Evolutionary conservation across 306 rosid genomes (phyloP), one percentile per base, ranked within the genome.

Genomic region (Mimosa bimucronata): DNA sequence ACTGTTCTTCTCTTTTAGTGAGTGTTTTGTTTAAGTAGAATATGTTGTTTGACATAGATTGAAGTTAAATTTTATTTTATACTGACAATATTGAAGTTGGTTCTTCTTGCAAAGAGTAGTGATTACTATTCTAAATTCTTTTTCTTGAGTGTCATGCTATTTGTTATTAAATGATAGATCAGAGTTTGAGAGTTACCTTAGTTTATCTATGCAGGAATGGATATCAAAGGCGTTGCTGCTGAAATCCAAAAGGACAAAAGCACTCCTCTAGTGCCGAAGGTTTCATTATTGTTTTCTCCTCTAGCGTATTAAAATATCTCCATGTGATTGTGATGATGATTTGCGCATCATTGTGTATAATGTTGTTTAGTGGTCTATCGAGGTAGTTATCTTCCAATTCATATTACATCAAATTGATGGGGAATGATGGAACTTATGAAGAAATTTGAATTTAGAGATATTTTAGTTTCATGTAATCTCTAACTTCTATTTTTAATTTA

Each of bases 161-260:
- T 82, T 87, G 81, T 83, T 78, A 80, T 76, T 87, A 73, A 80
- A 94, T 81, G 77, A 68, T 75, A 23, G 84, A 86, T 68, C 68
- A 80, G 91, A 80, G 83, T 87, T 86, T 90, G 89, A 90, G 94
- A 89, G 88, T 90, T 86, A 80, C 79, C 81, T 74, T 86, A 87
- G 85, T 73, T 85, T 94, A 85, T 85, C 79, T 78, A 85, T 95
- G 98, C 97, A 91, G 99, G 99, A 84, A 95, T 93, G 98, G 99
- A 95, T 93, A 93, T 93, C 89, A 95, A 95, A 91, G 98, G 99
- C 89, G 97, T 95, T 90, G 99, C 89, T 76, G 98, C 99, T 71
- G 99, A 95, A 88, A 93, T 95, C 76, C 97, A 81, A 83, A 91
- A 88, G 96, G 97, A 96, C 91, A 89, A 86, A 88, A 86, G 69